Percentiles rank a stretch among this genome's conserved stretches.
phyloP scores from a whole-genome alignment of 345 rosid genomes.

The Brassica nigra region DNA sequence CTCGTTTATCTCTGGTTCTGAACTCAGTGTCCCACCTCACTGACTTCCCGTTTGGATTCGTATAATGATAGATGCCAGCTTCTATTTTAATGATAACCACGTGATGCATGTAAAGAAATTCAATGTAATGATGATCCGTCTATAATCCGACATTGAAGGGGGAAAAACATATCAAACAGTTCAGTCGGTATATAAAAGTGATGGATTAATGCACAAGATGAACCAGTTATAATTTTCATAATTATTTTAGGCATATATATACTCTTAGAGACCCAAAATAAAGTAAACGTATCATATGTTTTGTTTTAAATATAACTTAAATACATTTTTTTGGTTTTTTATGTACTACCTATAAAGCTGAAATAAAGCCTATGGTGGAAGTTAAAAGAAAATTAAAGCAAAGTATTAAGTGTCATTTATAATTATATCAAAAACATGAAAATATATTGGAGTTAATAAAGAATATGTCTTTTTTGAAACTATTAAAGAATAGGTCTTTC shows the following conservation, averaged over 20 bases:
- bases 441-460: not conserved
- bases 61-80: not conserved
- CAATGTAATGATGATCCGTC: not conserved
- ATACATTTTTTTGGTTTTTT: no score
- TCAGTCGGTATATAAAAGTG: no score
- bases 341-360: no score
- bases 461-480: not conserved
- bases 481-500: not conserved
- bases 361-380: no score
- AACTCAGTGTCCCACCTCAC: conserved; percentile 14
- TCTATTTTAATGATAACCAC: conserved; percentile 6
- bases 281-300: no score
- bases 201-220: no score
- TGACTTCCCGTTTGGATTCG: not conserved
- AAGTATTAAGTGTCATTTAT: not conserved
- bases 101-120: conserved; percentile 4
- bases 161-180: no score
- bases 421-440: not conserved
- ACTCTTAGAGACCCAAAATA: no score
- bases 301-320: no score
- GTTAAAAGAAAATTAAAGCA: not conserved
- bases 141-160: no score
- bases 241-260: no score
- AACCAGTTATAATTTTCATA: no score
- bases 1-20: not conserved